phyloP scores from a whole-genome alignment of 768 basidiomycete species.

The Cystofilobasidium ferigula region DNA sequence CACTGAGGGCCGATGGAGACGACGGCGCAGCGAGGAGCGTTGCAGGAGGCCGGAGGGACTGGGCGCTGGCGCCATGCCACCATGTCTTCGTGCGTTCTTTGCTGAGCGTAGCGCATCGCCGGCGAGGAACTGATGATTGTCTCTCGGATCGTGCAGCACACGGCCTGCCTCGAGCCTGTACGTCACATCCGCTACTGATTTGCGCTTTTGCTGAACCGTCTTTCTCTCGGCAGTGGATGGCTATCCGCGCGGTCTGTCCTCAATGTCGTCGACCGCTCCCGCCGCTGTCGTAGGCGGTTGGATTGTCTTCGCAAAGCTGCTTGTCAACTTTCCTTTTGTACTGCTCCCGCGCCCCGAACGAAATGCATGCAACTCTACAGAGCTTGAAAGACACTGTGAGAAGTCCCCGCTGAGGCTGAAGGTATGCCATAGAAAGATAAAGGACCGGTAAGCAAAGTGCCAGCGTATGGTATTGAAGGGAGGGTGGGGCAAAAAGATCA shows the following conservation, averaged over 20 bases:
- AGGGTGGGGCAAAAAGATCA: neutral
- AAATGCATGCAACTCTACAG: too few relatives aligned
- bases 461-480: too few relatives aligned
- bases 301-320: too few relatives aligned
- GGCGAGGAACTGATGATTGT: neutral
- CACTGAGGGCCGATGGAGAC: neutral
- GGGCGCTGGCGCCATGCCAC: constrained; percentile 20
- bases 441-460: too few relatives aligned
- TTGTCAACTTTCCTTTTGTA: too few relatives aligned
- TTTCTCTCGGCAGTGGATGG: constrained; percentile 7
- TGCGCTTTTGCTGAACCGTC: neutral
- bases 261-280: constrained; percentile 21
- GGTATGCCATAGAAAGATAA: too few relatives aligned
- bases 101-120: too few relatives aligned
- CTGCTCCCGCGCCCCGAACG: too few relatives aligned
- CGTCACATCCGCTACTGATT: neutral
- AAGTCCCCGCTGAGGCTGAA: too few relatives aligned
- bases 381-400: too few relatives aligned
- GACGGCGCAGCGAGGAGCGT: neutral
- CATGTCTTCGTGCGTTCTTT: constrained; percentile 21
- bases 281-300: neutral
- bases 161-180: constrained; percentile 11
- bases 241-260: constrained; percentile 15
- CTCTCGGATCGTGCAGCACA: neutral
- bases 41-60: neutral